A percentile compares a stretch with the other conserved stretches of the same genome.
Evolutionary conservation across 2,329 filamentous ascomycete genomes (phyloP).

Genomic region (Fusarium drepaniforme): DNA sequence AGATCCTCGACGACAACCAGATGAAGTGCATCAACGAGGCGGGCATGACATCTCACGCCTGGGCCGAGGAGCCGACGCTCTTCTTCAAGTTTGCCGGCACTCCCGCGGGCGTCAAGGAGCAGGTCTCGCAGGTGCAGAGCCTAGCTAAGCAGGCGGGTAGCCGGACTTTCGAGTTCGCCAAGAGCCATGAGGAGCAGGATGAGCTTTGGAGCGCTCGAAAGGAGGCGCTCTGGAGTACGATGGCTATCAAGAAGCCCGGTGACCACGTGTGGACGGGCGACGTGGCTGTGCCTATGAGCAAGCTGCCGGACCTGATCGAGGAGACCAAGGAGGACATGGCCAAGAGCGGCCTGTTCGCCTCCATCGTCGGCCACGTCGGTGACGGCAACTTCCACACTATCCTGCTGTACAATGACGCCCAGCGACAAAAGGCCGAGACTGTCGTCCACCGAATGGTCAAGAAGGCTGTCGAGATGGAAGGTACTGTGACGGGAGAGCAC

Average conservation of each 20-base stretch:
- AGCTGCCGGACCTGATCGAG: conserved; percentile 81
- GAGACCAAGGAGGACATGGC: conserved; percentile 68
- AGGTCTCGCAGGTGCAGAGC: conserved; percentile 75
- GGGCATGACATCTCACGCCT: conserved; percentile 73
- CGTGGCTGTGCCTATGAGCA: conserved; percentile 84
- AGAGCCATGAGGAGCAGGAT: conserved; percentile 74
- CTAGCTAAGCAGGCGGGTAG: conserved; percentile 72
- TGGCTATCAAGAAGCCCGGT: conserved; percentile 73
- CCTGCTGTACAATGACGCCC: conserved; percentile 71
- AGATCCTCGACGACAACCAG: conserved; percentile 92
- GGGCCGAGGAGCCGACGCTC: conserved; percentile 80
- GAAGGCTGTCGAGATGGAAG: conserved; percentile 85
- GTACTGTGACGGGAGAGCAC: conserved; percentile 89
- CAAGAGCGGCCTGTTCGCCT: conserved; percentile 58
- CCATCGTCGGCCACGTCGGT: conserved; percentile 78
- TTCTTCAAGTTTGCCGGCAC: conserved; percentile 90
- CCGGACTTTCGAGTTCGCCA: conserved; percentile 83
- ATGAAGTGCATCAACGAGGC: conserved; percentile 79
- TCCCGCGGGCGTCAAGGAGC: conserved; percentile 79
- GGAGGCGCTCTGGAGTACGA: conserved; percentile 85
- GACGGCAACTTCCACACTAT: conserved; percentile 84
- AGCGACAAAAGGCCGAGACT: conserved; percentile 75
- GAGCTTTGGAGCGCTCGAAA: conserved; percentile 89
- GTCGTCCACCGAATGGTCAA: conserved; percentile 89
- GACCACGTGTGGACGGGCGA: conserved; percentile 89